Evolutionary conservation across 441 rosid species (phyloP).

Genomic region (Croton laevigatus): DNA sequence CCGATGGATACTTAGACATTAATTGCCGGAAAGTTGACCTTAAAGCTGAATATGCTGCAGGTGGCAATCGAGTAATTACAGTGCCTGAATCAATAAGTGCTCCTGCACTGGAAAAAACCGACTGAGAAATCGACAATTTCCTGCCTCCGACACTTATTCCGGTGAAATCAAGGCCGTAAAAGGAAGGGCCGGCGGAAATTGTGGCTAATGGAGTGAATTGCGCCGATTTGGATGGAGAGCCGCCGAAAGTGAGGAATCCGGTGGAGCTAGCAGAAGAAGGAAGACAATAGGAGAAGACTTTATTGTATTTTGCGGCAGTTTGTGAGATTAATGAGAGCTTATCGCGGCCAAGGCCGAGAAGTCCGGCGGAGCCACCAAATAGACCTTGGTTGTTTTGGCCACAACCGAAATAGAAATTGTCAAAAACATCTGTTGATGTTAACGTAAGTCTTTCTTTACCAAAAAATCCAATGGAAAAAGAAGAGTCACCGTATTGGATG

Average conservation of each 20-base stretch:
- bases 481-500: conserved; percentile 75
- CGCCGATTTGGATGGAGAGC: conserved; percentile 34
- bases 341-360: conserved; percentile 79
- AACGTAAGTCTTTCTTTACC: conserved; percentile 58
- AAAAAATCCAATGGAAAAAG: conserved; percentile 59
- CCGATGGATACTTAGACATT: conserved; percentile 55
- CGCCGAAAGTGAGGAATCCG: conserved; percentile 74
- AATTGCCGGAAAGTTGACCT: conserved; percentile 37
- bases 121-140: conserved; percentile 39
- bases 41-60: conserved; percentile 48
- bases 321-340: conserved; percentile 63
- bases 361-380: conserved; percentile 61
- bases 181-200: conserved; percentile 31
- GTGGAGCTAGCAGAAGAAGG: conserved; percentile 63
- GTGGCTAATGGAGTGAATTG: conserved; percentile 60
- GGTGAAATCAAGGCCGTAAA: conserved; percentile 46
- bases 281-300: conserved; percentile 78
- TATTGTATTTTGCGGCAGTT: conserved; percentile 50
- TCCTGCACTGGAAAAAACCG: conserved; percentile 52
- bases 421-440: conserved; percentile 40
- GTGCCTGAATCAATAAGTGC: conserved; percentile 64
- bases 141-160: conserved; percentile 44
- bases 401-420: conserved; percentile 63
- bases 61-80: conserved; percentile 45
- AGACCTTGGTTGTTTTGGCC: conserved; percentile 77